Base-by-base conservation (phyloP, 164 flowering plant genomes). In the Macadamia integrifolia region DNA sequence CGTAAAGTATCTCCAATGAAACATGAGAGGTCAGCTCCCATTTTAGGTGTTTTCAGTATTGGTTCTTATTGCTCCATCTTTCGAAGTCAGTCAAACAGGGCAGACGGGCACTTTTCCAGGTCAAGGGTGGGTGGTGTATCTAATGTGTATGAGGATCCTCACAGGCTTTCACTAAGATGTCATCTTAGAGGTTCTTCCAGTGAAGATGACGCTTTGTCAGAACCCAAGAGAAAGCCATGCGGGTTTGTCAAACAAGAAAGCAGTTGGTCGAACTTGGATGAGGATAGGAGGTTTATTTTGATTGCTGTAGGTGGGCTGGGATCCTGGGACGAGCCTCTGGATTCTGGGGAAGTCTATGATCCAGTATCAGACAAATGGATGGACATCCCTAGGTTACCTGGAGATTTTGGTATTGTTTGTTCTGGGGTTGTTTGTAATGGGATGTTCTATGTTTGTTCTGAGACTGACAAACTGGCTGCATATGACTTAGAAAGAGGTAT, bases 111-210 rank as follows among this genome's bases (percentile, higher is more conserved):
- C 42, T 76, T 80, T 73, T 67, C 82, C 15, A 77, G 92, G 78
- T 68, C 93, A 59, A 74, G 97, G 35, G 14, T 79, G 49, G 87
- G 91, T 56, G 92, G 93, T 35, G 85, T 81, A 17, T 90, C 96
- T 2, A 95, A 92, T 76, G 91, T 94, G 65, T 94, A 92, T 65
- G 93, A 88, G 77, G 99, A 94, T 82, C 99, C 99, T 68, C 99
- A 94, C 75, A 84, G 92, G 75, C 86, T 94, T 53, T 94, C 97
- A 29, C 72, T 87, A 6, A 84, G 98, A 69, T 90, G 92, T 48
- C 93, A 90, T 55, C 67, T 71, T 18, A 72, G 87, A 58, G 79
- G 71, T 74, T 64, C 82, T 58, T 66, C 77, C 40, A 83, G 74
- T 74, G 91, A 81, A 58, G 74, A 56, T 71, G 94, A 83, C n/a